Percentiles rank a stretch among this genome's conserved stretches.
Conservation (phyloP, 2,329 filamentous ascomycete species). For the Alternaria arbusti region DNA sequence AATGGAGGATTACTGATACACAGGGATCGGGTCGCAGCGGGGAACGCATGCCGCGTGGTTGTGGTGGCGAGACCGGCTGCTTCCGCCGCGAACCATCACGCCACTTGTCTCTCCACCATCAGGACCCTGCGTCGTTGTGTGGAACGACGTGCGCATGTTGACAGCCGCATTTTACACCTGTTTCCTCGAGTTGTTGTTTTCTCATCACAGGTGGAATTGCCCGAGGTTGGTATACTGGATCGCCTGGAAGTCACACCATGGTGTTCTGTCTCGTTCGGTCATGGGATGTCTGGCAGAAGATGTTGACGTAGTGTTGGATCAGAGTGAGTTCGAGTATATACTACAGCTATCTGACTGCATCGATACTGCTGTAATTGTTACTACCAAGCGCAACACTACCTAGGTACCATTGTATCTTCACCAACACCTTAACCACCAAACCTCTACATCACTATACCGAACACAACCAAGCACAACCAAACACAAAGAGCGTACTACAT, state of each 20-base stretch:
- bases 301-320: too few relatives aligned
- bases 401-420: background rate
- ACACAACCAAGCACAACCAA: background rate
- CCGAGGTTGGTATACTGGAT: background rate
- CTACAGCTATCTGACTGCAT: too few relatives aligned
- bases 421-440: background rate
- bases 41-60: too few relatives aligned
- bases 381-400: too few relatives aligned
- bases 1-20: background rate
- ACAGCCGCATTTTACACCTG: background rate
- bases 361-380: too few relatives aligned
- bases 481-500: background rate
- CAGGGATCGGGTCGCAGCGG: background rate
- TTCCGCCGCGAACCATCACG: constrained; percentile 8
- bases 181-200: background rate
- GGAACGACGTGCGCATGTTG: background rate
- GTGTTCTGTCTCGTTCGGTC: background rate
- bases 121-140: background rate
- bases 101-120: constrained; percentile 14
- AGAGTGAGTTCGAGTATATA: too few relatives aligned
- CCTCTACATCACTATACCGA: background rate
- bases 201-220: too few relatives aligned
- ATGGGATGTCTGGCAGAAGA: background rate
- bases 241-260: background rate
- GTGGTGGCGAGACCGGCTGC: constrained; percentile 4